Conservation (phyloP, 768 basidiomycete species). For the Rubroboletus pulcherrimus region DNA sequence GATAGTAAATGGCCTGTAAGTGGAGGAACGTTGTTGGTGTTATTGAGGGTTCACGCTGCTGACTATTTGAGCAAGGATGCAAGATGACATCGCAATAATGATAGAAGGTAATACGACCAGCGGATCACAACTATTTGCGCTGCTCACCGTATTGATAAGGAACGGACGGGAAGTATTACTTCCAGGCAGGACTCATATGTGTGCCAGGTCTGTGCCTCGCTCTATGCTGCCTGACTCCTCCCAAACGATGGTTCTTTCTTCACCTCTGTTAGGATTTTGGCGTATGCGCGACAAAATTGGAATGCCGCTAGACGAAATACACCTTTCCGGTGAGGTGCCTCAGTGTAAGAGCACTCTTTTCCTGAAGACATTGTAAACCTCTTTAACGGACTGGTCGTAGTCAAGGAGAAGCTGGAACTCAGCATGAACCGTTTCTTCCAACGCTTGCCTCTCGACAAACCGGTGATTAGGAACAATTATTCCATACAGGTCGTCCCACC, state of each 20-base stretch:
- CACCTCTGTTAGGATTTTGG: constrained; percentile 57
- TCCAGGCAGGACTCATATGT: constrained; percentile 71
- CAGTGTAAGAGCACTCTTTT: constrained; percentile 48
- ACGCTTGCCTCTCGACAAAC: constrained; percentile 62
- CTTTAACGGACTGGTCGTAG: constrained; percentile 32
- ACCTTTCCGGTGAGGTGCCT: constrained; percentile 61
- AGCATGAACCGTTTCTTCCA: constrained; percentile 72
- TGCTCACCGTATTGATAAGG: constrained; percentile 36
- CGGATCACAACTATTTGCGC: background rate
- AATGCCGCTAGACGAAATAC: constrained; percentile 68
- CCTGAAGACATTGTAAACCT: background rate
- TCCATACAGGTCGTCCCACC: constrained; percentile 37
- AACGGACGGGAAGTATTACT: constrained; percentile 65
- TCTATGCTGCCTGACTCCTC: background rate
- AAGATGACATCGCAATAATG: constrained; percentile 61
- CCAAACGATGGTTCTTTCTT: background rate
- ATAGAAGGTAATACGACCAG: constrained; percentile 43
- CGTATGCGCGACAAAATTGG: constrained; percentile 79
- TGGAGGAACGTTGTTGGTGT: constrained; percentile 2
- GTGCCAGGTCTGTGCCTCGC: constrained; percentile 49
- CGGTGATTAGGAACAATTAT: constrained; percentile 74
- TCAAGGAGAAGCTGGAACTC: constrained; percentile 57
- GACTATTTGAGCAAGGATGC: constrained; percentile 34
- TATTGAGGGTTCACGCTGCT: background rate
- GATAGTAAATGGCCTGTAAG: constrained; percentile 61